Evolutionary conservation across 805 yeast species (phyloP), one percentile per base, ranked within the genome.

Genomic region (Yarrowia keelungensis): DNA sequence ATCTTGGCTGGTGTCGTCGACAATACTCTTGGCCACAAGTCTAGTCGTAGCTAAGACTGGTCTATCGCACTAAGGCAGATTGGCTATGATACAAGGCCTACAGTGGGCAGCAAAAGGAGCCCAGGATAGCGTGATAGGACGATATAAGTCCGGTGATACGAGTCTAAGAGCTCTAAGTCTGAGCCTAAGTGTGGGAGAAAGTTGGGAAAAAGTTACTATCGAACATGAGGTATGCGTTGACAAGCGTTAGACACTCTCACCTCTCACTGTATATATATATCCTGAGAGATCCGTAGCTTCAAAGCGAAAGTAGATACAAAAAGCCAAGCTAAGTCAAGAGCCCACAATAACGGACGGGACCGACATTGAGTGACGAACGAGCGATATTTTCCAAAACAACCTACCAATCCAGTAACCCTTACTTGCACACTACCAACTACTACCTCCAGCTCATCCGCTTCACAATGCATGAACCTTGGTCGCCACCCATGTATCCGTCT

Each of bases 401-500:
- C 39, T 2, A 11, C 12, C 39, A 11, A 38, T 38, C 39, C 39
- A 38, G 39, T 38, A 38, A 11, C 12, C 39, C 10, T 10, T 11
- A 38, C 39, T 10, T 10, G 12, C 39, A 7, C 39, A 7, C 39
- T 38, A 19, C 39, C 39, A 38, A 9, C 10, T 11, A 38, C 39
- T 10, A 38, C 39, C 39, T 38, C 39, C 47, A 43, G 15, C 43
- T 38, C 45, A 41, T 26, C 19, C 61, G 7, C 61, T 19, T 12
- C 62, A 56, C 47, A 22, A 56, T 56, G 62, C 62, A 56, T 56
- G 62, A 56, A 56, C 62, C 62, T 56, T 56, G 62, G 62, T 56
- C 62, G 62, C 62, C 62, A 56, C 62, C 62, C 47, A 56, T 42
- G 15, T 56, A 56, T 32, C 47, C 46, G 22, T 41, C 47, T 5